Base-by-base conservation (phyloP, 1,284 basidiomycete genomes). In the Vanrija humicola region DNA sequence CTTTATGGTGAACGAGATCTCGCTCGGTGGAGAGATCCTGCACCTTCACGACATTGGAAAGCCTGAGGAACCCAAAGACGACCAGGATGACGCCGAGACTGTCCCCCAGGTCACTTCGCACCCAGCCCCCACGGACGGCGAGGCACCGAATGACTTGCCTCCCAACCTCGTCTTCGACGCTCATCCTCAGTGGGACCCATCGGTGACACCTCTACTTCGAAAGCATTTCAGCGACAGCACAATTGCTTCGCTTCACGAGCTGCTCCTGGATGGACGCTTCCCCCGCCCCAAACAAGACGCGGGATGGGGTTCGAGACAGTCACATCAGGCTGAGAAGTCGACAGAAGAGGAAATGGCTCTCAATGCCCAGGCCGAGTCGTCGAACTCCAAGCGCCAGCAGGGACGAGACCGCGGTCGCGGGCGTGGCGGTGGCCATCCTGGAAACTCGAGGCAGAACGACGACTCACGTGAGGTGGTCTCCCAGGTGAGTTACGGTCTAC, bases 1-100 rank as follows among this genome's bases (percentile, higher is more conserved):
- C 76, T 97, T 97, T 71, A 69, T 96, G 61, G 93, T 97, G 25
- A 88, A 83, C 68, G 93, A 97, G 77, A 86, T 97, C 43, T 85
- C 89, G 64, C 81, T 86, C 54, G 85, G 89, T 61, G 82, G 86
- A 42, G 83, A 88, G 57, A 86, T 90, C 5, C 78, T 93, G 8
- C 87, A 89, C 68, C 72, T 96, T 39, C 87, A 87, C 67, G 84
- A 85, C 46, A 81, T 96, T 42, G 82, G 44, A 84, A 84, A 72
- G 47, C 38, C 47, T 28, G 34, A 16, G 5, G 34, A 38, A 8
- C 19, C 19, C 19, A 38, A 50, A 39, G 53, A 53, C 34, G 43
- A 54, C 28, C 43, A 46, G 43, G 55, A 53, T 14, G 43, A 38
- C 16, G 21, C 3, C 12, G 38, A 19, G 14, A 14, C 28, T 10